Percentiles rank a stretch among this genome's conserved stretches.
phyloP scores from a whole-genome alignment of 2,329 filamentous ascomycete species.

The Penicillium corylophilum region DNA sequence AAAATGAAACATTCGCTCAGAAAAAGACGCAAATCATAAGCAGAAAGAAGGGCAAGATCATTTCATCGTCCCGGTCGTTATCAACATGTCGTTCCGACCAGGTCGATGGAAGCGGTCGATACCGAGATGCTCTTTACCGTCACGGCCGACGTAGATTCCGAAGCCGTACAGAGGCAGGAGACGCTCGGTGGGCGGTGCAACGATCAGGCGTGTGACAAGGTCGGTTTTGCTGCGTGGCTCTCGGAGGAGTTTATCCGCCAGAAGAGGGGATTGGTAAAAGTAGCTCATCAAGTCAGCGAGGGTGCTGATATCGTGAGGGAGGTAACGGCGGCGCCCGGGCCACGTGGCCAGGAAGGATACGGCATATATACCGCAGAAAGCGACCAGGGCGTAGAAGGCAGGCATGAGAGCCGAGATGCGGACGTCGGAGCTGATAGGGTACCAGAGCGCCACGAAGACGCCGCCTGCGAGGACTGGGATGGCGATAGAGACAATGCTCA shows the following conservation, averaged over 20 bases:
- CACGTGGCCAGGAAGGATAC: slow-evolving; percentile 62
- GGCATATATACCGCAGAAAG: slow-evolving; percentile 68
- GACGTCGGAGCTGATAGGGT: slow-evolving; percentile 45
- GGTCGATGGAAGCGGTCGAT: slow-evolving; percentile 56
- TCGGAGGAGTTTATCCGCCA: slow-evolving; percentile 71
- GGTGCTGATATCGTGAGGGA: slow-evolving; percentile 71
- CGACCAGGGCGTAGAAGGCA: slow-evolving; percentile 70
- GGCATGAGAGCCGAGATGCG: slow-evolving; percentile 71
- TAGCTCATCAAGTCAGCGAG: slow-evolving; percentile 78
- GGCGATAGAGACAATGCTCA: slow-evolving; percentile 52
- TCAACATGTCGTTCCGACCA: slow-evolving; percentile 45
- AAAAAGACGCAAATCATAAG: slow-evolving; percentile 3
- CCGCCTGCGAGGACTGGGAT: slow-evolving; percentile 61
- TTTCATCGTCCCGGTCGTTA: slow-evolving; percentile 36
- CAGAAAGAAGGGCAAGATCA: slow-evolving; percentile 3
- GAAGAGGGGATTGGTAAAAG: slow-evolving; percentile 68
- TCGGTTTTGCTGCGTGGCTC: slow-evolving; percentile 66
- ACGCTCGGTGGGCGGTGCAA: slow-evolving; percentile 42
- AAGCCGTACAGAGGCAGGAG: slow-evolving; percentile 53
- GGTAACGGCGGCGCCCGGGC: slow-evolving; percentile 59
- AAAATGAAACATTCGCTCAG: slow-evolving; percentile 1
- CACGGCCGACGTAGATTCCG: slow-evolving; percentile 57
- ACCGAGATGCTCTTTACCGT: slow-evolving; percentile 60
- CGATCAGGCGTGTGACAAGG: slow-evolving; percentile 67
- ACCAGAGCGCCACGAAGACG: slow-evolving; percentile 63